Base-by-base conservation (phyloP, 441 rosid genomes). In the Macaranga tanarius region DNA sequence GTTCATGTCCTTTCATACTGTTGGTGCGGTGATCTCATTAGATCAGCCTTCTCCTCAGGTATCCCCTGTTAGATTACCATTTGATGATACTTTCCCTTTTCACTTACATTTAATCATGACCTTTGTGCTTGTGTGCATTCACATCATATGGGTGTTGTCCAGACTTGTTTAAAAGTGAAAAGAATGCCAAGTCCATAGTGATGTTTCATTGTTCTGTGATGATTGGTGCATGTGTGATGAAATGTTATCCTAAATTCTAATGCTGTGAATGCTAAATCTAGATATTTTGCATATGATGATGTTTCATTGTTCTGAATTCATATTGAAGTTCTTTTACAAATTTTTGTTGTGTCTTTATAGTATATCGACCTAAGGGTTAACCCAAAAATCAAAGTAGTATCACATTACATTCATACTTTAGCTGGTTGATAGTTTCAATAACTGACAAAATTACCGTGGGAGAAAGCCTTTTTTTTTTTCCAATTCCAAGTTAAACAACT, bases 11-110 rank as follows among this genome's bases (percentile, higher is more conserved):
- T 92, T 71, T 94, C 97, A 0, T 92, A 87, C 77, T 92, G 93
- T 83, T 95, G 99, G 99, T 90, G 95, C 62, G 93, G 85, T 71
- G 97, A 92, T 80, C 93, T 92, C 74, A 92, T 95, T 76, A 86
- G 90, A 72, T 84, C 92, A 59, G 86, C 96, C 56, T 89, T 95
- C 62, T 77, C 83, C 71, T 85, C 95, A 73, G 93, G 98, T 86
- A 86, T 64, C 78, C 26, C 80, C 60, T 26, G 28, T 70, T 47
- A 48, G 45, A 44, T 40, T 25, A 57, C 58, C 51, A 69, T 44
- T 22, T 42, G 44, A 62, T 19, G 22, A 48, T 40, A 23, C 10
- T 26, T 50, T 47, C 38, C 3, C 4, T 17, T 50, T 50, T 26
- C 34, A 42, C 51, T 40, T 10, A 3, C 3, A 1, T 9, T 51